Evolutionary conservation across 1,284 basidiomycete genomes (phyloP), one percentile per base, ranked within the genome.

Genomic region (Trichosporon asahii): DNA sequence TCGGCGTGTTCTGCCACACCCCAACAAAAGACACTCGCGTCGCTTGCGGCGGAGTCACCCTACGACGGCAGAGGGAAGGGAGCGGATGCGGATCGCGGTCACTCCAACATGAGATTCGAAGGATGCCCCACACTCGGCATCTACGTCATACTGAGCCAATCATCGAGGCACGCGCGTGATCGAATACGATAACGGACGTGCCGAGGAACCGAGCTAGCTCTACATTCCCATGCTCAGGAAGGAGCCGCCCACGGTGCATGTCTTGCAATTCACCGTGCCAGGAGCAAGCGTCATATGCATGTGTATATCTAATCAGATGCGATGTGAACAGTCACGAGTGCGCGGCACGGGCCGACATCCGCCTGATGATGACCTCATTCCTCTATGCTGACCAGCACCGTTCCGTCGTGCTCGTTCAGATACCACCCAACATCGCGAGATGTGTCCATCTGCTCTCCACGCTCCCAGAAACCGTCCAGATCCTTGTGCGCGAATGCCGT

Each of bases 401-500:
- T 60, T 31, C 15, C 15, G 65, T 77, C 76, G 12, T 70, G 72
- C 21, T 76, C 72, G 0, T 44, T 46, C 8, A 76, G 65, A 66
- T 72, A 77, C 64, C 68, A 64, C 15, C 72, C 74, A 1, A 77
- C 70, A 33, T 74, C 74, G n/a, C 68, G 46, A 3, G 63, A 67
- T 21, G 67, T 65, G 37, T 73, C 72, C 44, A 75, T 69, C 70
- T 72, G 70, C 65, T 70, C 72, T 2, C 70, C 71, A 7, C 70
- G 73, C 64, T 73, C 76, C 68, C 67, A 74, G 5, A 37, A 46
- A 9, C 63, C 70, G 11, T 67, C 25, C 0, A 70, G 14, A 12
- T 66, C 44, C 21, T 64, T 60, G 40, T 69, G 61, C 8, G 40
- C 53, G 2, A 70, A 53, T 1, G 73, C 68, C 1, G 70, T 74